These are phyloP conservation scores for Termitomyces sp. DNA, from an alignment of 768 basidiomycete genomes.

Conservation along the genomic window DNA sequence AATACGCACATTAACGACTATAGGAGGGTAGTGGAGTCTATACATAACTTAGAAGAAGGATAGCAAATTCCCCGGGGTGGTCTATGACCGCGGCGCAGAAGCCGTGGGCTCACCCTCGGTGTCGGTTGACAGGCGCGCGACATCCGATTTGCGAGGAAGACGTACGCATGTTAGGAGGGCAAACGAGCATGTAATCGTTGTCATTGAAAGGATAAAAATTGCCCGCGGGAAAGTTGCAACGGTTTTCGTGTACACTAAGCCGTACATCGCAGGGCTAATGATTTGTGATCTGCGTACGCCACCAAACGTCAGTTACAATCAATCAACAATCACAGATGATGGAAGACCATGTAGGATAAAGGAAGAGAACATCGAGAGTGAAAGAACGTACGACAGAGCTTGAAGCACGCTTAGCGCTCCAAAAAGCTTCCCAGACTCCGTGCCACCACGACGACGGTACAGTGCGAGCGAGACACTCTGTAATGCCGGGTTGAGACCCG, in stretches of 20 bases:
- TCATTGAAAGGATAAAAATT: constrained; percentile 57
- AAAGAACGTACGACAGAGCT: constrained; percentile 46
- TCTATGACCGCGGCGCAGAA: background rate
- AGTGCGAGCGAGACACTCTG: constrained; percentile 70
- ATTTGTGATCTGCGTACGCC: constrained; percentile 49
- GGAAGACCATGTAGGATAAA: background rate
- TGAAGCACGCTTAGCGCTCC: constrained; percentile 75
- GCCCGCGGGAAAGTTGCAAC: constrained; percentile 64
- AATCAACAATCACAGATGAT: background rate
- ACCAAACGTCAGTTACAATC: background rate
- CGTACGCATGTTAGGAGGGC: constrained; percentile 42
- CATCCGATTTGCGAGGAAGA: constrained; percentile 15
- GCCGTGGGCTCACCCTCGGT: background rate
- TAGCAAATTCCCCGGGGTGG: background rate
- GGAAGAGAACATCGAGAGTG: background rate
- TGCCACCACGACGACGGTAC: constrained; percentile 47
- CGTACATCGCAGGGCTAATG: constrained; percentile 68
- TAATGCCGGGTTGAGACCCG: constrained; percentile 58
- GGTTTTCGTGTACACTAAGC: constrained; percentile 63
- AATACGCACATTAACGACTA: background rate
- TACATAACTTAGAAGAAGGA: background rate
- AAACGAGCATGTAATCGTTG: constrained; percentile 34
- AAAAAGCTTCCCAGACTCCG: constrained; percentile 70
- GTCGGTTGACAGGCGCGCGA: background rate
- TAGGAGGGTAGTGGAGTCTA: background rate